A percentile compares a stretch with the other conserved stretches of the same genome.
These are phyloP conservation scores for Erythrophleum ivorense DNA, from an alignment of 331 rosid species.

Conservation along the genomic window DNA sequence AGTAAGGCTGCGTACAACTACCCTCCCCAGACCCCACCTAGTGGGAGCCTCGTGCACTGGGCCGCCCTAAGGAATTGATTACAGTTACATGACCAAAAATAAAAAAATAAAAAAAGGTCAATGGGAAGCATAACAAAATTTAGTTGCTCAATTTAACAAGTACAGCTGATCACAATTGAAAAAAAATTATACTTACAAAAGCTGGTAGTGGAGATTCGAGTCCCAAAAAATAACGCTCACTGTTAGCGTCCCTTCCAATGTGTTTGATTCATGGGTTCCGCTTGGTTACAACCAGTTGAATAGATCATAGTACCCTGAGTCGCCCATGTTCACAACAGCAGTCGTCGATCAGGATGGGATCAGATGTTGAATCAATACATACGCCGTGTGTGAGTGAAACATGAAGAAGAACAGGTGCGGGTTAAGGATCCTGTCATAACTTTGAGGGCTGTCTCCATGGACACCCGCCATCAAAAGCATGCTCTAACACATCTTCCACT, in stretches of 20 bases:
- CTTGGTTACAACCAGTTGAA: constrained; percentile 18
- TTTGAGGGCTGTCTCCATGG: constrained; percentile 90
- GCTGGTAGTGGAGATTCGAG: background rate
- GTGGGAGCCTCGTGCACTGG: no score
- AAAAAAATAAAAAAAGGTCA: background rate
- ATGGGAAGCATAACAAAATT: constrained; percentile 13
- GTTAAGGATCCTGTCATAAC: constrained; percentile 54
- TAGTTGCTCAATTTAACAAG: constrained; percentile 35
- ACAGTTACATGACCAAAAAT: constrained; percentile 16
- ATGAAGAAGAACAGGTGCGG: constrained; percentile 27
- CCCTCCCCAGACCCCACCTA: no score
- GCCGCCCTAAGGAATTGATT: no score
- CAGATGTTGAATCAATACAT: constrained; percentile 34
- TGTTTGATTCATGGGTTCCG: constrained; percentile 25
- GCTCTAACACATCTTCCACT: constrained; percentile 93
- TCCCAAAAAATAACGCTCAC: constrained; percentile 25
- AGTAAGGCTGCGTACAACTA: no score
- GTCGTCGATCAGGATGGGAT: constrained; percentile 8
- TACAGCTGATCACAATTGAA: constrained; percentile 9
- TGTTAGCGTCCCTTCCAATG: constrained; percentile 38
- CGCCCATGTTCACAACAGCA: constrained; percentile 14
- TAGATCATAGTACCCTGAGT: constrained; percentile 19
- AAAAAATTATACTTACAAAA: constrained; percentile 29
- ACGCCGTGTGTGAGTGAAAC: constrained; percentile 33
- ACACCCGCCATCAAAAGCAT: constrained; percentile 93